Conservation (phyloP, 441 rosid species). For the Arabidopsis lyrata region DNA sequence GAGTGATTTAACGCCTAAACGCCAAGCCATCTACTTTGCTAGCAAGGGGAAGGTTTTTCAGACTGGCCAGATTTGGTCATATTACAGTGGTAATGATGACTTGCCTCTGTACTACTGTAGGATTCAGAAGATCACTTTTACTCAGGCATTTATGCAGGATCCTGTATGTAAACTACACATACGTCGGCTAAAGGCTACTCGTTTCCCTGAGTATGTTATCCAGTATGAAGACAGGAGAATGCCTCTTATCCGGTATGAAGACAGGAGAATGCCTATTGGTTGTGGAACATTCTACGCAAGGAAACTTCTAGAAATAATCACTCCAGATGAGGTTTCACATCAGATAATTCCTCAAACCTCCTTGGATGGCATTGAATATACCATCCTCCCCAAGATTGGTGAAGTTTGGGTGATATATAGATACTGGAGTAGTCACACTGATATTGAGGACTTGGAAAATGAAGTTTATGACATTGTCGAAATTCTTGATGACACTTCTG, state of each 20-base stretch:
- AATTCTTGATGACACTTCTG: conserved; percentile 32
- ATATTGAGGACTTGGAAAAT: background rate
- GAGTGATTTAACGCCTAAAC: background rate
- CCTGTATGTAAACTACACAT: conserved; percentile 51
- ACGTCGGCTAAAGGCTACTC: conserved; percentile 53
- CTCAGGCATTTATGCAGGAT: background rate
- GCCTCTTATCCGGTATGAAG: background rate
- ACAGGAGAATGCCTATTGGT: conserved; percentile 55
- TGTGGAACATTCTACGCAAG: conserved; percentile 68
- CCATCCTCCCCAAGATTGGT: conserved; percentile 60
- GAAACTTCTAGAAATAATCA: conserved; percentile 42
- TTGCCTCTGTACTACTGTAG: background rate
- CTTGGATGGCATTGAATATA: conserved; percentile 48
- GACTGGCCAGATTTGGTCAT: conserved; percentile 35
- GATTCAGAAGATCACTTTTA: conserved; percentile 5
- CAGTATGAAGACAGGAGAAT: conserved; percentile 46
- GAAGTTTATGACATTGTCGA: background rate
- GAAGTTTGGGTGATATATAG: conserved; percentile 81
- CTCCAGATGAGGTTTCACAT: conserved; percentile 55
- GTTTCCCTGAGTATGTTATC: conserved; percentile 42
- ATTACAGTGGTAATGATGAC: background rate
- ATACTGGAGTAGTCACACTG: background rate
- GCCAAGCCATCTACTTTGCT: background rate
- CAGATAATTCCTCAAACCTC: conserved; percentile 43
- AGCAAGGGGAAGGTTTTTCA: background rate